Evolutionary conservation across 805 yeast genomes (phyloP), one percentile per base, ranked within the genome.

Genomic region (Candida peoriensis): DNA sequence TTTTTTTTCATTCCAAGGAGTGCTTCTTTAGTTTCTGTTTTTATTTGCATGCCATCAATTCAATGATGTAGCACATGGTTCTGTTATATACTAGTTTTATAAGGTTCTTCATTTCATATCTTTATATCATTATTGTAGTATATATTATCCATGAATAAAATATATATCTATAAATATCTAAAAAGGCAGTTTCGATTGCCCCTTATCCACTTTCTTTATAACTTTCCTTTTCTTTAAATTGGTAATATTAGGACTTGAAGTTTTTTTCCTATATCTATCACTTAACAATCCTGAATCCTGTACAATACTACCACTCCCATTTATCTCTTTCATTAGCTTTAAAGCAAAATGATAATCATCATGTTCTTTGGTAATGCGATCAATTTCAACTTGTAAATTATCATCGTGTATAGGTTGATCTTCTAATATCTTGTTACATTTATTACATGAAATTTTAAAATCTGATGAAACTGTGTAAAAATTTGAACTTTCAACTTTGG

Each of bases 261-360:
- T 13, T 5, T 14, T 25, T 14, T 16, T 24, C 13, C 12, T 17
- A 18, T 20, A 32, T 2, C 23, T 24, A 12, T 17, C 24, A 9
- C 29, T 25, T 16, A 10, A n/a, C n/a, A n/a, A n/a, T n/a, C n/a
- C 16, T 25, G 11, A n/a, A 16, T 25, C 16, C 20, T 15, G 15
- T 25, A 8, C 28, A 25, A 25, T 16, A 13, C 28, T 25, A n/a
- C 28, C 28, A 15, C 19, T 15, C 7, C 28, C 21, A 30, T 32
- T 27, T 31, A 32, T 24, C 43, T 43, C 19, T 35, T 64, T 63
- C 1, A 76, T 72, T 6, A 76, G 54, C 15, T 68, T 70, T 31
- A 66, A 36, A 0, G 82, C 82, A 28, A 63, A 49, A 43, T 76
- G 82, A 41, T 54, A 75, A 49, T 76, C 83, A 28, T 58, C 57